These are phyloP conservation scores for Friedmanniomyces endolithicus DNA, from an alignment of 495 filamentous ascomycete genomes.

Conservation along the genomic window DNA sequence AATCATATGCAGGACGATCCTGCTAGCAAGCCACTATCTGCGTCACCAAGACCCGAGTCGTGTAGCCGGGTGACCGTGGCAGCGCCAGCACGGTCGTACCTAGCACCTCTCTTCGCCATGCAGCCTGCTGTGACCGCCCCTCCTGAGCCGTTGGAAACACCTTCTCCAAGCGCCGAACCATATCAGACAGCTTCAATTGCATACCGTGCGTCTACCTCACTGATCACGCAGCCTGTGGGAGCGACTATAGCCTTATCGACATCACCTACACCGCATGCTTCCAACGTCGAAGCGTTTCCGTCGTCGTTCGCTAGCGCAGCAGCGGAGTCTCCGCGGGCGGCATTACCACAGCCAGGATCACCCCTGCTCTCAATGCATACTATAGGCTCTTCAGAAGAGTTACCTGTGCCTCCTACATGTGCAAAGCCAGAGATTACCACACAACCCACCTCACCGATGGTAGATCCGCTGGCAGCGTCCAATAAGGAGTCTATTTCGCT, in stretches of 20 bases:
- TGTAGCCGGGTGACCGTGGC: not conserved
- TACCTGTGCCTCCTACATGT: not conserved
- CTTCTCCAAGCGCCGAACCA: not conserved
- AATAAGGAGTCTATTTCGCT: not conserved
- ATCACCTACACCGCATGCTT: too few relatives aligned
- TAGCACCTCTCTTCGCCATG: not conserved
- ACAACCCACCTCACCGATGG: not conserved
- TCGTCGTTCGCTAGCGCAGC: not conserved
- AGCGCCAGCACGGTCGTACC: not conserved
- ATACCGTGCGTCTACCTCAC: not conserved
- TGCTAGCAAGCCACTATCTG: not conserved
- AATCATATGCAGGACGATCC: not conserved
- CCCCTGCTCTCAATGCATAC: not conserved
- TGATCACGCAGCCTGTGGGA: too few relatives aligned
- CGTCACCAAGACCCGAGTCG: not conserved
- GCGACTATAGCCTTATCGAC: too few relatives aligned
- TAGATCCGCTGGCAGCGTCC: not conserved
- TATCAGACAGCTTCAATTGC: not conserved
- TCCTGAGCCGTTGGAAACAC: not conserved
- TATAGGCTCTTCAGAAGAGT: not conserved
- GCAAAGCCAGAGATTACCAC: not conserved
- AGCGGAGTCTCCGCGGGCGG: not conserved
- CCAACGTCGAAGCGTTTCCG: not conserved
- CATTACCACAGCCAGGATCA: not conserved
- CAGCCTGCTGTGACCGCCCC: not conserved